Base-by-base conservation (phyloP, 179 eudicot species). In the Nepenthes alata region DNA sequence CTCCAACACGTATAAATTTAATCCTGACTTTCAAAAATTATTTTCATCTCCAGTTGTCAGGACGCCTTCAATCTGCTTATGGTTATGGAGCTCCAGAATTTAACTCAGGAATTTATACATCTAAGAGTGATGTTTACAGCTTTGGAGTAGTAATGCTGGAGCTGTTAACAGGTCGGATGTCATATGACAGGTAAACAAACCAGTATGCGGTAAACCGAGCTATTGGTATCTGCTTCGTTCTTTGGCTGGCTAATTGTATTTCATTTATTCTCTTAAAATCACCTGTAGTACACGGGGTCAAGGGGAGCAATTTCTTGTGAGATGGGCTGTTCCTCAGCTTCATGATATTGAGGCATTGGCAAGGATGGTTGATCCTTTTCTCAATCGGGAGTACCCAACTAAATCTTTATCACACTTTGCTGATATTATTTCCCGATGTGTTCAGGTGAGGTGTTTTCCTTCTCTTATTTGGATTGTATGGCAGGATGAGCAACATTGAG, bases 1-100 rank as follows among this genome's bases (percentile, higher is more conserved):
- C 45, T 41, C 45, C 45, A 41, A 7, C 5, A 4, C 5, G 45
- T 41, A 41, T 41, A n/a, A 52, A 52, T 4, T 12, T 15, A 11
- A 11, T n/a, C 1, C 25, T 16, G 1, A 35, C n/a, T 16, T 6
- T n/a, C 9, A 53, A 12, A 10, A 12, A 25, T 55, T 25, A 35
- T 2, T 57, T 7, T 63, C 52, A 56, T 63, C 59, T 62, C 64
- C 97, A 93, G 98, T 71, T 89, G 73, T 87, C 98, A 60, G 98
- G 98, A 51, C 84, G 85, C 52, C 84, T 93, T 48, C 73, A 79
- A 62, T 78, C 98, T 61, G 72, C 97, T 38, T 93, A 83, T 63
- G 97, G 98, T 56, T 89, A 85, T 61, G 98, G 97, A 16, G 97
- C 98, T 60, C 98, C 98, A 14, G 98, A 93, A 75, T 89, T 83